Base-by-base conservation (phyloP, 108 stramenopile genomes). In the Nitzschia putrida region DNA sequence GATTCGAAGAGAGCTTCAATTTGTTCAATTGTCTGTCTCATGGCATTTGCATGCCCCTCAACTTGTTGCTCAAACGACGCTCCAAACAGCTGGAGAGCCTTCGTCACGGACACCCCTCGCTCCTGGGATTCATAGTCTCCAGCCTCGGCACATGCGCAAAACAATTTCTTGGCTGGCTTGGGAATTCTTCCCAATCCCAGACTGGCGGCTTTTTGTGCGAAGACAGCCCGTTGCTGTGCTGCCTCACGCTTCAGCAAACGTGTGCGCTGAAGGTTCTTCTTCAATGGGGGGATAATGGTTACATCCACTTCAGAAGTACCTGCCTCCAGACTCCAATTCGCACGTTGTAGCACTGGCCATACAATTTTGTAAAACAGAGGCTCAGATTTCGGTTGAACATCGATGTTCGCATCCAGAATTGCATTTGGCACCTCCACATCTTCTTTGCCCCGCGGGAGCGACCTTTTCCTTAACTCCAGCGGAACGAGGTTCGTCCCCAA, bases 291-390 rank as follows among this genome's bases (percentile, higher is more conserved):
- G 51, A 68, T 16, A 53, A 52, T 79, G n/a, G 45, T 44, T 7
- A 69, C 64, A n/a, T 72, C 61, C 14, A 37, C 34, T 26, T 61
- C 52, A 11, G 29, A 13, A 18, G 69, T 45, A 0, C 68, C 80
- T 41, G 61, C 68, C 23, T 70, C 76, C 9, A 81, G 12, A 0
- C 53, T 61, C 83, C 83, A 84, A 8, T 66, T 69, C 2, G 23
- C 54, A 14, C 66, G 21, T 23, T 54, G 52, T 14, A 84, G 67
- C 12, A 54, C 26, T 26, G 83, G 83, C 83, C 83, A 84, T 5
- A 84, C 77, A 39, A 81, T 39, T 21, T 70, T 71, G 16, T 79
- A 52, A 61, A 84, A 84, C 10, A 84, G 57, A 9, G 67, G 83
- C 21, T 13, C 25, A 0, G 80, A 78, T 7, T 64, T 41, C 40